Evolutionary conservation across 2,329 filamentous ascomycete genomes (phyloP).

Genomic region (Penicillium sp.): DNA sequence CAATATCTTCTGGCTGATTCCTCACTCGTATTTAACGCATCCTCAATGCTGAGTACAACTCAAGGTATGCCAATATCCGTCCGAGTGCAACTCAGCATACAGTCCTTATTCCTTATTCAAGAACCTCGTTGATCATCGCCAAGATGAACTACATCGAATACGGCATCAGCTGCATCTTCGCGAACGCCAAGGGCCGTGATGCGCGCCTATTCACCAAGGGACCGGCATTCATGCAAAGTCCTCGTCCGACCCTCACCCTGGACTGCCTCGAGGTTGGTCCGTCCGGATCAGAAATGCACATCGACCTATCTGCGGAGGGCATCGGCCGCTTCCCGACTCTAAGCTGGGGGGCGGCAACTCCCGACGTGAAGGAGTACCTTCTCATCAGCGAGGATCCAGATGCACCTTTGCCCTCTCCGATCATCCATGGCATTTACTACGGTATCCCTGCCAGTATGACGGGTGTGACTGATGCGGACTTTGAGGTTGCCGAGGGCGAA

Average conservation of each 20-base stretch:
- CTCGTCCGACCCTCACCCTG: slow-evolving; percentile 28
- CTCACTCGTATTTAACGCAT: not conserved
- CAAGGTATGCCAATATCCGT: not conserved
- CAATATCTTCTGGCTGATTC: not conserved
- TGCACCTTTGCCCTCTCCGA: slow-evolving; percentile 50
- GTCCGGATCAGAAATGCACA: slow-evolving; percentile 35
- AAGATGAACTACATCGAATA: slow-evolving; percentile 28
- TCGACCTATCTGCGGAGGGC: slow-evolving; percentile 47
- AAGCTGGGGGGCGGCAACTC: slow-evolving; percentile 43
- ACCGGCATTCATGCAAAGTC: slow-evolving; percentile 27
- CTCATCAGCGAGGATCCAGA: slow-evolving; percentile 55
- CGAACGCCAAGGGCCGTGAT: slow-evolving; percentile 24
- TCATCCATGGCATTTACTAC: slow-evolving; percentile 52
- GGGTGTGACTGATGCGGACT: slow-evolving; percentile 43
- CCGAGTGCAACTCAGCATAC: not conserved
- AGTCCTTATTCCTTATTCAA: too few relatives aligned
- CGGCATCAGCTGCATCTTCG: slow-evolving; percentile 23
- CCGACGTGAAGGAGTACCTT: slow-evolving; percentile 51
- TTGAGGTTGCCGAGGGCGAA: slow-evolving; percentile 37
- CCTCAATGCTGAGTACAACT: not conserved
- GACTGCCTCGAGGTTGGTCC: slow-evolving; percentile 30
- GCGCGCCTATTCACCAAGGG: slow-evolving; percentile 33
- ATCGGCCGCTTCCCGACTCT: slow-evolving; percentile 48
- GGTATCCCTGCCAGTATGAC: slow-evolving; percentile 46
- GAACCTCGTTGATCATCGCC: not conserved